These are phyloP conservation scores for Sanguinoderma infundibulare DNA, from an alignment of 1,284 basidiomycete genomes.

Conservation along the genomic window DNA sequence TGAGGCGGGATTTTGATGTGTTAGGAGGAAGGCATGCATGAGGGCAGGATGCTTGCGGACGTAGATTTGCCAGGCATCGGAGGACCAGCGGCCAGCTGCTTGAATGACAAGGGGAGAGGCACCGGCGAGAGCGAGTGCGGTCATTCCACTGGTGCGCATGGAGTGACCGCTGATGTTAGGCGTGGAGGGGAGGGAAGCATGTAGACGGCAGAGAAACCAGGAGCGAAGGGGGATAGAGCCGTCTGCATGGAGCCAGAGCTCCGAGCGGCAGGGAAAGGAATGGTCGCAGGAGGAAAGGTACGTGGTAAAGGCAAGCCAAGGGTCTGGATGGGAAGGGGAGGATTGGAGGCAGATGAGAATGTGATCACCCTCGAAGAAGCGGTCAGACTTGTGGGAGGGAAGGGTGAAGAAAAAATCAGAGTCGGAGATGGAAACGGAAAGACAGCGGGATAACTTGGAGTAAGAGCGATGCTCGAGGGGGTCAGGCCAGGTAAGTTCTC, in stretches of 20 bases:
- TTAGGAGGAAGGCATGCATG: constrained; percentile 14
- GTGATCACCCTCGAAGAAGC: not conserved
- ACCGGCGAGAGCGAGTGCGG: constrained; percentile 36
- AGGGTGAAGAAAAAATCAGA: constrained; percentile 29
- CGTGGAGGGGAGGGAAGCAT: constrained; percentile 14
- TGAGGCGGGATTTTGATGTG: too few relatives aligned
- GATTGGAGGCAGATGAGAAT: not conserved
- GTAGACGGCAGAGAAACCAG: constrained; percentile 32
- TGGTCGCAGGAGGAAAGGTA: constrained; percentile 26
- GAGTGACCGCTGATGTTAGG: constrained; percentile 40
- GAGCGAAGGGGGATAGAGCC: constrained; percentile 30
- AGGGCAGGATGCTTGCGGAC: constrained; percentile 39
- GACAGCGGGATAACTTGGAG: constrained; percentile 27
- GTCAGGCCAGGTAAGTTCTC: not conserved
- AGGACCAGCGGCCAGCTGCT: constrained; percentile 43
- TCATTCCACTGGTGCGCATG: constrained; percentile 41
- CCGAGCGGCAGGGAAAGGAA: constrained; percentile 19
- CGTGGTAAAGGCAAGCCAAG: not conserved
- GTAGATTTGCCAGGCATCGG: constrained; percentile 40
- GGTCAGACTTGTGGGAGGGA: constrained; percentile 38
- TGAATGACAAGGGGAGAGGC: constrained; percentile 38
- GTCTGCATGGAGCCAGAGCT: constrained; percentile 23
- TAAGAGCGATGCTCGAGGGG: not conserved
- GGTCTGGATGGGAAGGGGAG: not conserved
- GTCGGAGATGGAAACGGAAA: constrained; percentile 10